Conservation (phyloP, 2,329 filamentous ascomycete species). For the Cladobotryum mycophilum region DNA sequence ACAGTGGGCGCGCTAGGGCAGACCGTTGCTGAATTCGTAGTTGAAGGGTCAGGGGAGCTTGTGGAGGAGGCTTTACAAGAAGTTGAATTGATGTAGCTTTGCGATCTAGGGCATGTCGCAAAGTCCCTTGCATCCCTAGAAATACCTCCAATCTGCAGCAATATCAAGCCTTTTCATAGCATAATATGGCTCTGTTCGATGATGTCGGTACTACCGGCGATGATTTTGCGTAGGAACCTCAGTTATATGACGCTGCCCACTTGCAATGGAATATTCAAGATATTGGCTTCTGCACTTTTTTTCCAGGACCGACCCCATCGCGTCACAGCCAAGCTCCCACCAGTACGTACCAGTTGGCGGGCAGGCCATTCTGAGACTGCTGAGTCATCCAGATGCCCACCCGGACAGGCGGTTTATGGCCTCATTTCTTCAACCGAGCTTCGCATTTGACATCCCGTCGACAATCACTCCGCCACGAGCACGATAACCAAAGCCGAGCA, state of each 20-base stretch:
- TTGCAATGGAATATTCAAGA: too few species aligned
- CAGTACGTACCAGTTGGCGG: slow-evolving; percentile 8
- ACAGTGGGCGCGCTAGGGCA: slow-evolving; percentile 15
- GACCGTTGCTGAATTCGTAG: slow-evolving; percentile 6
- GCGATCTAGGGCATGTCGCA: slow-evolving; percentile 15
- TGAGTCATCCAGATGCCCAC: slow-evolving; percentile 27
- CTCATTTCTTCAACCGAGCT: slow-evolving; percentile 30
- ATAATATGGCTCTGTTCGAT: too few species aligned
- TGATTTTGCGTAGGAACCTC: too few species aligned
- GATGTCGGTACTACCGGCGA: too few species aligned
- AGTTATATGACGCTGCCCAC: too few species aligned
- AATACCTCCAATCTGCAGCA: slow-evolving; percentile 8
- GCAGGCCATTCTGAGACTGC: slow-evolving; percentile 11
- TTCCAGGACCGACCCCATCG: too few species aligned
- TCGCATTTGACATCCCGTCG: background rate
- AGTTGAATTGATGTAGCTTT: slow-evolving; percentile 14
- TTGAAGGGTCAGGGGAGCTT: slow-evolving; percentile 3
- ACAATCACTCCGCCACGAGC: background rate
- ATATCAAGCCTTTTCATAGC: too few species aligned
- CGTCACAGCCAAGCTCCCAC: background rate
- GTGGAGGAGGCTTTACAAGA: slow-evolving; percentile 2
- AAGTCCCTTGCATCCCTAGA: slow-evolving; percentile 26
- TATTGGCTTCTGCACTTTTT: too few species aligned
- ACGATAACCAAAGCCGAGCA: background rate
- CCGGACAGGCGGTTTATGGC: slow-evolving; percentile 32